Base-by-base conservation (phyloP, 2,329 filamentous ascomycete genomes). In the Byssothecium circinans region DNA sequence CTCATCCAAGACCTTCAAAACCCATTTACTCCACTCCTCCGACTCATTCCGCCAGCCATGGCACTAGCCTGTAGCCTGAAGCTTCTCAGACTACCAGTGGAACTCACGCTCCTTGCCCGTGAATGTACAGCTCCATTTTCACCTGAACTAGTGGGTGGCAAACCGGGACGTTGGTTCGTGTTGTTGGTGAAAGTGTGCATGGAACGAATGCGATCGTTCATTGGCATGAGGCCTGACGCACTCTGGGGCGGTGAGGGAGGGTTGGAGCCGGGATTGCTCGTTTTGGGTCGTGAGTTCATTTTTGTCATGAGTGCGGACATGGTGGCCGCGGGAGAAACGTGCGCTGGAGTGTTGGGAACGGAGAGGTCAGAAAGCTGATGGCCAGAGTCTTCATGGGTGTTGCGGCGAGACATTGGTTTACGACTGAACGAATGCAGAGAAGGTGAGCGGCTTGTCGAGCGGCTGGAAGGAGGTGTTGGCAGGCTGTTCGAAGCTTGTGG, bases 41-140 rank as follows among this genome's bases (percentile, higher is more conserved):
- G 42, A 36, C 50, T 58, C 53, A 57, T 53, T 0, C 56, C 54
- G 12, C 50, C 56, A 3, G 54, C 56, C 49, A 61, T 43, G 12
- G 54, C 56, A 44, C 56, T 59, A 12, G 58, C 58, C 41, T 59
- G 54, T 23, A 61, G 36, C 25, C 54, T 54, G 25, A 61, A 61
- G 3, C 53, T 44, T 22, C 58, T 53, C 5, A 61, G 32, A 38
- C 50, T 61, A 1, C 49, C 48, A 2, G 54, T 57, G 2, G 41
- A 49, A 30, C 49, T 52, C 10, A 45, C 17, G 10, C 52, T 46
- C 29, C 54, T 40, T 35, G 39, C 34, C 18, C 45, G 40, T 19
- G 25, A 19, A 12, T 18, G 18, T 2, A 37, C 32, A 39, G 32
- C 35, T 14, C 30, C 29, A 8, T 38, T 17, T 18, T 22, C 19